Percentiles rank a stretch among this genome's conserved stretches.
phyloP scores from a whole-genome alignment of 192 early-diverging fungal genomes.

The Linnemannia schmuckeri region DNA sequence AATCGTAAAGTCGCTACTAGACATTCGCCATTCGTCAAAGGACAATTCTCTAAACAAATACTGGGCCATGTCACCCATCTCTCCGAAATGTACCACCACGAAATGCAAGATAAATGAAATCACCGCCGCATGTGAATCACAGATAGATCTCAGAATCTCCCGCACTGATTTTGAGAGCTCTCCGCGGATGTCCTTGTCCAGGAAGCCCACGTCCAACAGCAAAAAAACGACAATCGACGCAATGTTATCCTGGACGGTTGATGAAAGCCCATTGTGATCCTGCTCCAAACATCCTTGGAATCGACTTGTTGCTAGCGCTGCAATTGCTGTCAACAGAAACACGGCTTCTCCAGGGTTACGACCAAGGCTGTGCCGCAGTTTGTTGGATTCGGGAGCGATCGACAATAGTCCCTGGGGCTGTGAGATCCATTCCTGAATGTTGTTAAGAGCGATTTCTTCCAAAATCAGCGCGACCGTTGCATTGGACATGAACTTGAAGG shows the following conservation, averaged over 20 bases:
- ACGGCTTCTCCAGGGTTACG: constrained; percentile 57
- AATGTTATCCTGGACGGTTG: constrained; percentile 26
- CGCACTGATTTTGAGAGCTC: constrained; percentile 60
- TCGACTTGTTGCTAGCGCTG: constrained; percentile 51
- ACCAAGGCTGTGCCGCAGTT: constrained; percentile 23
- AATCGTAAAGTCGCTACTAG: constrained; percentile 42
- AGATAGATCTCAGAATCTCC: constrained; percentile 57
- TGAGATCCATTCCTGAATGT: constrained; percentile 17
- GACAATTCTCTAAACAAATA: constrained; percentile 63
- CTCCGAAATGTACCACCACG: constrained; percentile 51
- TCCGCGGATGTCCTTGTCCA: constrained; percentile 50
- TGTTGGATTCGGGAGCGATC: constrained; percentile 6
- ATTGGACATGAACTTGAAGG: constrained; percentile 46
- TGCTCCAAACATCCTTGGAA: background rate
- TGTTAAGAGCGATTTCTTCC: constrained; percentile 37
- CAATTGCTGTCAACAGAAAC: constrained; percentile 59
- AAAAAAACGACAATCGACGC: constrained; percentile 50
- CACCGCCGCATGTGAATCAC: constrained; percentile 42
- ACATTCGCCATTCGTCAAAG: constrained; percentile 57
- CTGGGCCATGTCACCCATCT: constrained; percentile 59
- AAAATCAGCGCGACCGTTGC: constrained; percentile 8
- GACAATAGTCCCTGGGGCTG: constrained; percentile 17
- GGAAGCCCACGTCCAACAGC: constrained; percentile 56
- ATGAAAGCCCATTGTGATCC: background rate
- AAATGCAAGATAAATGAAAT: constrained; percentile 57